phyloP scores from a whole-genome alignment of 495 filamentous ascomycete genomes.

The Cladorrhinum samala region DNA sequence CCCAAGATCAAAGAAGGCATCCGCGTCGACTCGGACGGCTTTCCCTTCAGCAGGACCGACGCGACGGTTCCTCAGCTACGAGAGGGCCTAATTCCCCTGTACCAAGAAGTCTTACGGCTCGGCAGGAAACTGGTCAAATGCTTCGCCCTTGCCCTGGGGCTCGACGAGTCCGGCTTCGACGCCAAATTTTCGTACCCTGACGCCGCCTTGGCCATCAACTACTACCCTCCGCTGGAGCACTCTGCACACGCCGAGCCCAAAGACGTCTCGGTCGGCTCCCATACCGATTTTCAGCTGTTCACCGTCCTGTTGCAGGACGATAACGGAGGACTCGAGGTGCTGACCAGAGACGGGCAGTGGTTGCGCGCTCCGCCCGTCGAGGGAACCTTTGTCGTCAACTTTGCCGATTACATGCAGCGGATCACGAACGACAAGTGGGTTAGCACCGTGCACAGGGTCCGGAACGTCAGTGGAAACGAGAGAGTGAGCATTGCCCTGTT shows the following conservation, averaged over 20 bases:
- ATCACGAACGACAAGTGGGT: slow-evolving; percentile 56
- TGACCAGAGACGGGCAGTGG: slow-evolving; percentile 49
- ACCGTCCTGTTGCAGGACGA: slow-evolving; percentile 54
- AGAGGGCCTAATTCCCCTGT: slow-evolving; percentile 39
- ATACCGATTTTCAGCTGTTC: slow-evolving; percentile 58
- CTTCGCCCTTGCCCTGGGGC: slow-evolving; percentile 45
- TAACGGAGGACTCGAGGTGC: slow-evolving; percentile 49
- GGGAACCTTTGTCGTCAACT: slow-evolving; percentile 60
- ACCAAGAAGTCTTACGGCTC: slow-evolving; percentile 38
- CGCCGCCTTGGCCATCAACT: slow-evolving; percentile 25
- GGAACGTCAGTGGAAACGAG: slow-evolving; percentile 39
- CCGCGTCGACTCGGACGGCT: slow-evolving; percentile 41
- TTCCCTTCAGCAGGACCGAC: slow-evolving; percentile 36
- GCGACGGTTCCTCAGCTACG: slow-evolving; percentile 38
- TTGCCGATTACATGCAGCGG: slow-evolving; percentile 61
- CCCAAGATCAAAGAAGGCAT: slow-evolving; percentile 33
- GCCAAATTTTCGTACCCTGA: slow-evolving; percentile 42
- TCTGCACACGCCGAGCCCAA: neutral
- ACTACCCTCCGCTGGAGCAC: slow-evolving; percentile 20
- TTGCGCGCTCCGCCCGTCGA: slow-evolving; percentile 49
- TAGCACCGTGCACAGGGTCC: slow-evolving; percentile 57
- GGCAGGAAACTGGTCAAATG: slow-evolving; percentile 40
- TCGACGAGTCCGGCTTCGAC: slow-evolving; percentile 47
- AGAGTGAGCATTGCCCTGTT: slow-evolving; percentile 58
- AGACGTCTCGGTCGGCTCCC: slow-evolving; percentile 44